A percentile compares a stretch with the other conserved stretches of the same genome.
These are phyloP conservation scores for Sphagnum tenellum DNA, from an alignment of 225 moss, liverwort and hornwort genomes.

Conservation along the genomic window DNA sequence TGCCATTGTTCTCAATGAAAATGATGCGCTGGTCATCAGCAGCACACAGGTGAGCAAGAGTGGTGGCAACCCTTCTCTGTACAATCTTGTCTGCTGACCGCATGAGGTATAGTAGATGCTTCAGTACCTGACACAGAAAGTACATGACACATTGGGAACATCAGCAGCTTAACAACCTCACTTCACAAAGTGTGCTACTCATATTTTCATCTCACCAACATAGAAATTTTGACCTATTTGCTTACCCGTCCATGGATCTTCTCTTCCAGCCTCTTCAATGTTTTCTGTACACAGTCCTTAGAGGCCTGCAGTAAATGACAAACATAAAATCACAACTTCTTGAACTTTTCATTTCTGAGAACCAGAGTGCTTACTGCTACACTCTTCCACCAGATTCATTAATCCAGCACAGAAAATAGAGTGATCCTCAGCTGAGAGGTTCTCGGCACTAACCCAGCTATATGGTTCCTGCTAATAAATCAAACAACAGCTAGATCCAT, in stretches of 20 bases:
- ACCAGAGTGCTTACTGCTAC: no score
- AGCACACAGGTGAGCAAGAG: constrained; percentile 84
- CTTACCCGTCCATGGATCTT: constrained; percentile 94
- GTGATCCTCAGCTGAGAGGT: no score
- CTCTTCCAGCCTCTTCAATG: constrained; percentile 90
- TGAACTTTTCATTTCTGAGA: no score
- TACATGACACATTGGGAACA: constrained; percentile 69
- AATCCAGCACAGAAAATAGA: no score
- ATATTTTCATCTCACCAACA: no score
- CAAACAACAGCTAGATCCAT: no score
- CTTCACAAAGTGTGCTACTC: neutral
- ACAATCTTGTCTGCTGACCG: constrained; percentile 81
- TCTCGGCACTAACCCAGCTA: no score
- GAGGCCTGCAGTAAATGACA: constrained; percentile 53
- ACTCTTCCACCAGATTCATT: no score
- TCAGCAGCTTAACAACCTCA: constrained; percentile 86
- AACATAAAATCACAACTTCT: no score
- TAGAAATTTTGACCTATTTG: neutral
- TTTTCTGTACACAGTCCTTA: constrained; percentile 97
- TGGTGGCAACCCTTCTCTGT: constrained; percentile 91
- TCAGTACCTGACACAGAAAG: constrained; percentile 56
- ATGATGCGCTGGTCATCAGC: constrained; percentile 92
- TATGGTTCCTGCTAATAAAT: no score
- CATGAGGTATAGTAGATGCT: constrained; percentile 94
- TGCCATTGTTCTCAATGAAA: constrained; percentile 92